A percentile compares a stretch with the other conserved stretches of the same genome.
phyloP scores from a whole-genome alignment of 257 asterid species.

The Paraleonurus japonicus region DNA sequence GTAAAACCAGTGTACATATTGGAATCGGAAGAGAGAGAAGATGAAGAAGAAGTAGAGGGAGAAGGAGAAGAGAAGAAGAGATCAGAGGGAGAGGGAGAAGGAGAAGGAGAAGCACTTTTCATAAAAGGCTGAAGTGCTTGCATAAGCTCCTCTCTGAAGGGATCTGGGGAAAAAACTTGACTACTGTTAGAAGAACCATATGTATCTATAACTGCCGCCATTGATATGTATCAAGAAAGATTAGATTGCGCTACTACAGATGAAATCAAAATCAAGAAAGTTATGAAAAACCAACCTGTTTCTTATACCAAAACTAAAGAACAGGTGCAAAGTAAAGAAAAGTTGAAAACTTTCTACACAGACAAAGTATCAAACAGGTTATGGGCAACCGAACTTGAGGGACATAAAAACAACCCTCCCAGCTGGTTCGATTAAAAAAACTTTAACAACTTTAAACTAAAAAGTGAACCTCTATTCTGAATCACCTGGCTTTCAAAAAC shows the following conservation, averaged over 20 bases:
- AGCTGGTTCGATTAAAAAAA: conserved; percentile 27
- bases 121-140: conserved; percentile 88
- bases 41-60: conserved; percentile 30
- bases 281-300: conserved; percentile 20
- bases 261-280: not conserved
- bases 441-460: not conserved
- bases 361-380: conserved; percentile 35
- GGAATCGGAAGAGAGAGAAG: conserved; percentile 35
- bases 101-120: conserved; percentile 52
- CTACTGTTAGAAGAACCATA: conserved; percentile 35
- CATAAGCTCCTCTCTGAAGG: conserved; percentile 76
- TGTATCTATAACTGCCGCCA: conserved; percentile 67
- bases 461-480: conserved; percentile 75
- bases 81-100: conserved; percentile 14
- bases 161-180: conserved; percentile 52
- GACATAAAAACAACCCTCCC: conserved; percentile 59
- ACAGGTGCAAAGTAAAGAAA: conserved; percentile 28
- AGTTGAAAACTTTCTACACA: conserved; percentile 24
- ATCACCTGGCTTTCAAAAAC: conserved; percentile 85
- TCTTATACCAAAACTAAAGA: conserved; percentile 42
- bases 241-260: conserved; percentile 3
- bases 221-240: conserved; percentile 20
- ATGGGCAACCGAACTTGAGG: conserved; percentile 46
- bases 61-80: conserved; percentile 19
- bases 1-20: conserved; percentile 35